Percentiles rank a stretch among this genome's conserved stretches.
Evolutionary conservation across 805 yeast genomes (phyloP).

Genomic region (Ascoidea rubescens): DNA sequence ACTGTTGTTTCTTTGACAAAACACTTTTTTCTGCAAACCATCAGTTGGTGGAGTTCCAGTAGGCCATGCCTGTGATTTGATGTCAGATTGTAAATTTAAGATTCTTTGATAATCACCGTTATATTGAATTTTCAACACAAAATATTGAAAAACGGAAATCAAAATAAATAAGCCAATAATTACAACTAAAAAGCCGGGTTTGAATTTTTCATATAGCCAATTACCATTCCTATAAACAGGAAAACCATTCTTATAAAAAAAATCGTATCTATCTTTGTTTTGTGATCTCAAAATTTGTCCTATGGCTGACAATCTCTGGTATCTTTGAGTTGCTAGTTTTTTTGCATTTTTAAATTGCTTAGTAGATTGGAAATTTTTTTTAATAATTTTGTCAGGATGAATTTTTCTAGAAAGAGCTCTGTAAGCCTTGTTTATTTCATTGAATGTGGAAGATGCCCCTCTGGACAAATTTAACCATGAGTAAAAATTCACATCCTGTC

Average conservation of each 20-base stretch:
- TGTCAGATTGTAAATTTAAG: constrained; percentile 31
- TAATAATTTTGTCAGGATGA: constrained; percentile 73
- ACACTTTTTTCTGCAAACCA: constrained; percentile 27
- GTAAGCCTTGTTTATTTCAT: constrained; percentile 51
- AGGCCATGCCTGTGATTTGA: constrained; percentile 45
- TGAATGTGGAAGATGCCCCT: constrained; percentile 26
- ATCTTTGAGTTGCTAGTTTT: constrained; percentile 50
- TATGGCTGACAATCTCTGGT: constrained; percentile 64
- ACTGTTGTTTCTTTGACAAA: constrained; percentile 29
- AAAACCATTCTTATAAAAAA: constrained; percentile 69
- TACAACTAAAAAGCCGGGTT: constrained; percentile 48
- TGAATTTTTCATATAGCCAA: constrained; percentile 49
- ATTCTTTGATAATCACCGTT: constrained; percentile 45
- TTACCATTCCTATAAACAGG: constrained; percentile 69
- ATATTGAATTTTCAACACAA: constrained; percentile 37
- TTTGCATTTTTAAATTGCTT: constrained; percentile 15
- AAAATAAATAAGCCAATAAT: constrained; percentile 34
- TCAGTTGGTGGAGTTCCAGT: constrained; percentile 33
- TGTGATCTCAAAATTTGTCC: constrained; percentile 56
- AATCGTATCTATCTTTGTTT: constrained; percentile 64
- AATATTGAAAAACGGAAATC: constrained; percentile 43
- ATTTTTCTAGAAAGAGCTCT: constrained; percentile 54
- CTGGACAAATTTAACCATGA: constrained; percentile 40
- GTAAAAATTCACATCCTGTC: constrained; percentile 49
- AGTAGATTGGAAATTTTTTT: constrained; percentile 23